These are phyloP conservation scores for Ustilago vetiveriae DNA, from an alignment of 1,284 basidiomycete genomes.

Conservation along the genomic window DNA sequence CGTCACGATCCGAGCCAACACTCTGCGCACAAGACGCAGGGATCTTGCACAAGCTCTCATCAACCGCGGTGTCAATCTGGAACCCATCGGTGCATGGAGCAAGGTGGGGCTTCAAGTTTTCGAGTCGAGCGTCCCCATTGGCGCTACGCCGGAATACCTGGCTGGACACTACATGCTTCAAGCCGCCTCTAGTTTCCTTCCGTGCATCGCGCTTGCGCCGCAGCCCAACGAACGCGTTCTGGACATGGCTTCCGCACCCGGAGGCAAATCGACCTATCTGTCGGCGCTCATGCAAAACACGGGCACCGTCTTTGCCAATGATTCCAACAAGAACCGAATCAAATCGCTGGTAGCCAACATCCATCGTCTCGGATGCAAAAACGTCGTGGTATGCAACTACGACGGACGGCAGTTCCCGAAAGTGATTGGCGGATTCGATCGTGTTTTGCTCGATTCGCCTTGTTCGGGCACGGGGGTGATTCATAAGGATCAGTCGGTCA, in stretches of 20 bases:
- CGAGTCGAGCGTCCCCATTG: slow-evolving; percentile 91
- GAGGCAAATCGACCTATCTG: slow-evolving; percentile 87
- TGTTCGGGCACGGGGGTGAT: slow-evolving; percentile 99
- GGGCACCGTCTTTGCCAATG: slow-evolving; percentile 97
- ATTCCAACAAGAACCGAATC: slow-evolving; percentile 91
- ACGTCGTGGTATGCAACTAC: slow-evolving; percentile 96
- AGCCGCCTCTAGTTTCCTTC: slow-evolving; percentile 98
- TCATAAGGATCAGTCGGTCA: slow-evolving; percentile 95
- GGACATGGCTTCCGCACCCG: slow-evolving; percentile 98
- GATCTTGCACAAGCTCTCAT: slow-evolving; percentile 94
- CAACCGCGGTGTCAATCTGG: slow-evolving; percentile 89
- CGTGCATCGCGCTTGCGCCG: slow-evolving; percentile 92
- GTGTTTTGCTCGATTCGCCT: slow-evolving; percentile 94
- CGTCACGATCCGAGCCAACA: slow-evolving; percentile 98
- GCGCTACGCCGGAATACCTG: slow-evolving; percentile 96
- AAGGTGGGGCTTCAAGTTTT: slow-evolving; percentile 98
- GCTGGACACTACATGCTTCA: slow-evolving; percentile 99
- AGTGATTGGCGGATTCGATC: slow-evolving; percentile 97
- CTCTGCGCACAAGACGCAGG: slow-evolving; percentile 87
- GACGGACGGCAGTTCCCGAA: slow-evolving; percentile 99
- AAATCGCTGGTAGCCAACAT: slow-evolving; percentile 97
- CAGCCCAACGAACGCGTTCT: slow-evolving; percentile 92
- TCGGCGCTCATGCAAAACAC: slow-evolving; percentile 88
- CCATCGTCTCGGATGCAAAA: slow-evolving; percentile 96
- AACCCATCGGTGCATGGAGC: slow-evolving; percentile 98